Conservation (phyloP, 1,139 yeast genomes). For the Protomyces pachydermus region DNA sequence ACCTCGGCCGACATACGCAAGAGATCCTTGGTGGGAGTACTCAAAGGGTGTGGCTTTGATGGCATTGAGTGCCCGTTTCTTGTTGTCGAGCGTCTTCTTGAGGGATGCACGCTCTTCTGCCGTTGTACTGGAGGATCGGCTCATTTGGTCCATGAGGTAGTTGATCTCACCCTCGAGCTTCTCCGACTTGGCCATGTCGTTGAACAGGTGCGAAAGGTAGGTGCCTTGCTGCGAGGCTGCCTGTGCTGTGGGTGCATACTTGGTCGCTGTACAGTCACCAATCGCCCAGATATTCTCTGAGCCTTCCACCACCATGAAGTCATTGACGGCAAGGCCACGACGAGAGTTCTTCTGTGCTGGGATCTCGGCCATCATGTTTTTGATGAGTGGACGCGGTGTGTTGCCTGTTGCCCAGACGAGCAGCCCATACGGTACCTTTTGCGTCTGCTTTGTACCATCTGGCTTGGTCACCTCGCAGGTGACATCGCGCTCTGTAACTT, state of each 20-base stretch:
- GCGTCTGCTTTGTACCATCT: slow-evolving; percentile 55
- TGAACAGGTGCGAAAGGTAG: slow-evolving; percentile 68
- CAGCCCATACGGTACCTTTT: slow-evolving; percentile 80
- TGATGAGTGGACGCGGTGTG: slow-evolving; percentile 74
- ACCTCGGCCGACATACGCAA: slow-evolving; percentile 75
- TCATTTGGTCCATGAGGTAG: slow-evolving; percentile 42
- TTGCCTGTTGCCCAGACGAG: slow-evolving; percentile 98
- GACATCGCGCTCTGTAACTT: slow-evolving; percentile 64
- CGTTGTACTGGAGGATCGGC: slow-evolving; percentile 38
- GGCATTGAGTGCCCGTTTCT: slow-evolving; percentile 45
- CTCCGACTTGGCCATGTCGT: slow-evolving; percentile 64
- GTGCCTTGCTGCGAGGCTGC: slow-evolving; percentile 94
- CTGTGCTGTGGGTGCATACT: slow-evolving; percentile 93
- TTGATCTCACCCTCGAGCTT: slow-evolving; percentile 48
- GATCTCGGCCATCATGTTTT: slow-evolving; percentile 60
- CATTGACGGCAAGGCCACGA: slow-evolving; percentile 84
- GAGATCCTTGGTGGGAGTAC: slow-evolving; percentile 56
- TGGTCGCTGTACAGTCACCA: slow-evolving; percentile 90
- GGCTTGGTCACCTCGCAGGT: slow-evolving; percentile 65
- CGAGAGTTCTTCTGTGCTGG: slow-evolving; percentile 82
- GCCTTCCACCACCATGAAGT: slow-evolving; percentile 76
- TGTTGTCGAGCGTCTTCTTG: slow-evolving; percentile 41
- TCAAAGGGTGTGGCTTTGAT: slow-evolving; percentile 61
- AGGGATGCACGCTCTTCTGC: slow-evolving; percentile 39
- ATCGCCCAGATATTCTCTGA: slow-evolving; percentile 77